These are phyloP conservation scores for Schizonepeta tenuifolia DNA, from an alignment of 257 asterid genomes.

Conservation along the genomic window DNA sequence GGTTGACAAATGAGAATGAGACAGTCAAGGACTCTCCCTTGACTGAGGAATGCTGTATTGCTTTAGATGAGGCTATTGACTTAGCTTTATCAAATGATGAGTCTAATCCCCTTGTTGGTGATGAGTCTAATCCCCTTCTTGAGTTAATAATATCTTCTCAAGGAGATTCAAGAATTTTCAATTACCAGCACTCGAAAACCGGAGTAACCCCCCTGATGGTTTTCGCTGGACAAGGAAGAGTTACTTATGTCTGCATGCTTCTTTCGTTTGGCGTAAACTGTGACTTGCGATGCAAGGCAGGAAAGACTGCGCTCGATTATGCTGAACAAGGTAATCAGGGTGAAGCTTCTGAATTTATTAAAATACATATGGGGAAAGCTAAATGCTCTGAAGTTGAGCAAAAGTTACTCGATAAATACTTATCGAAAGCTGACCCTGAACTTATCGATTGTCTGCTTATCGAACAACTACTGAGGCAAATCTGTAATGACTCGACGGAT, in stretches of 20 bases:
- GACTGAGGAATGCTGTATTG: constrained; percentile 62
- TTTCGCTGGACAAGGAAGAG: constrained; percentile 76
- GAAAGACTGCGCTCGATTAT: constrained; percentile 74
- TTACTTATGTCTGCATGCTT: constrained; percentile 83
- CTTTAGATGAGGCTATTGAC: constrained; percentile 84
- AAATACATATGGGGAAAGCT: constrained; percentile 58
- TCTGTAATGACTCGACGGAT: constrained; percentile 65
- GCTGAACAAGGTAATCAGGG: constrained; percentile 58
- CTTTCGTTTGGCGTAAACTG: constrained; percentile 81
- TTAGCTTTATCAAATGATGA: constrained; percentile 69
- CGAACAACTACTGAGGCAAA: constrained; percentile 69
- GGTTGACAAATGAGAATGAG: constrained; percentile 31
- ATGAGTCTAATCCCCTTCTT: constrained; percentile 69
- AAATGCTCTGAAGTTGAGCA: constrained; percentile 52
- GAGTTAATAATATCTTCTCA: constrained; percentile 71
- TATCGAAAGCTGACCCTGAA: constrained; percentile 69
- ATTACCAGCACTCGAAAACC: constrained; percentile 76
- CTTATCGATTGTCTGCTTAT: constrained; percentile 76
- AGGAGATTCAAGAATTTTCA: constrained; percentile 50
- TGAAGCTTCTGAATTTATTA: constrained; percentile 72
- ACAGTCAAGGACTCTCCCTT: constrained; percentile 44
- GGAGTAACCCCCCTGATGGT: constrained; percentile 91
- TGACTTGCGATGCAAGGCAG: constrained; percentile 53
- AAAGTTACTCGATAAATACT: constrained; percentile 70
- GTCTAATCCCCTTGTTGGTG: constrained; percentile 56